Base-by-base conservation (phyloP, 345 rosid genomes). In the Citrus unshiu region DNA sequence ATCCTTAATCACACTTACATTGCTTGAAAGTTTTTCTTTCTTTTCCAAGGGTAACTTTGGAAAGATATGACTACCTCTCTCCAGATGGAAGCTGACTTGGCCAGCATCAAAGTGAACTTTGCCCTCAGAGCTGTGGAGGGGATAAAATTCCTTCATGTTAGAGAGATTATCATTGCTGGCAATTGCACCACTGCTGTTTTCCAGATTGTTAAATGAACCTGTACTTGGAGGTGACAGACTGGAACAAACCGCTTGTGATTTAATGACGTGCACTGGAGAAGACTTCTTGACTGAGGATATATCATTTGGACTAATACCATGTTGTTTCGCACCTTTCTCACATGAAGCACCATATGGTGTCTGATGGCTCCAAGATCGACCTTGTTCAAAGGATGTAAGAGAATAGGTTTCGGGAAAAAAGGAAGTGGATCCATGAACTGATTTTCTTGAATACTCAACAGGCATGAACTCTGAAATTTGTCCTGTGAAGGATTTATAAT, bases 41-140 rank as follows among this genome's bases (percentile, higher is more conserved):
- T 74, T 81, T 62, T 68, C 82, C 10, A 77, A 58, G 43, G 79
- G 29, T 39, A 73, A 46, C 65, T 81, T 83, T 14, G 64, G 69
- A 78, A 79, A 75, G 25, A 68, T 60, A 77, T 76, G 60, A 75
- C 81, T 70, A 73, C 75, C 85, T 68, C 86, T 80, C 70, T 78
- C 78, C 35, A 77, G 72, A 16, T 78, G 85, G 84, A 77, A 67
- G 78, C 85, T 81, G 32, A 64, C 40, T 57, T 64, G 90, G 68
- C 77, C 87, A 57, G 81, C 82, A 81, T 83, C 90, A 81, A 80
- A 82, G 70, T 35, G 27, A 76, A 70, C 73, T 76, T 84, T 78
- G 37, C 84, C 67, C 73, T 73, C 82, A 66, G 83, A 83, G 49
- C 72, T 76, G 25, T 70, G 37, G 46, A 39, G 70, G 70, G 84